phyloP scores from a whole-genome alignment of 2,329 filamentous ascomycete species.

The Epichloe sp. region DNA sequence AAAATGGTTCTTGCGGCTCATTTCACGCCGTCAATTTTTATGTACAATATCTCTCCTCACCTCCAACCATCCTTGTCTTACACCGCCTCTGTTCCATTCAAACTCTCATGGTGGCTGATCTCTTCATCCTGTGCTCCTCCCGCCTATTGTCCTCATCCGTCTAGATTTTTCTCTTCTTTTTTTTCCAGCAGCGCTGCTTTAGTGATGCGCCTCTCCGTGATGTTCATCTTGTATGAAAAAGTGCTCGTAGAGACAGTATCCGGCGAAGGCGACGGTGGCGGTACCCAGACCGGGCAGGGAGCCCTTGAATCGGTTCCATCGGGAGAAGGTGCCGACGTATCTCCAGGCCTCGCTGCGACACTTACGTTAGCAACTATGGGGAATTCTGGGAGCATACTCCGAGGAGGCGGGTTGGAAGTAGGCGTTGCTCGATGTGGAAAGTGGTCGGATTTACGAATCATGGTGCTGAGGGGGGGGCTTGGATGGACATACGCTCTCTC shows the following conservation, averaged over 20 bases:
- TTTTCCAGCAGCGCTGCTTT: neutral
- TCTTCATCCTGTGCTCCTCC: neutral
- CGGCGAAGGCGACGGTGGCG: slow-evolving; percentile 78
- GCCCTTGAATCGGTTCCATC: slow-evolving; percentile 78
- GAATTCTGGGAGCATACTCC: slow-evolving; percentile 5
- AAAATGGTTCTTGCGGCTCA: neutral
- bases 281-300: slow-evolving; percentile 86
- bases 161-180: too few relatives aligned
- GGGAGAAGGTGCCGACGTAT: slow-evolving; percentile 77
- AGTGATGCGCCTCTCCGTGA: slow-evolving; percentile 35
- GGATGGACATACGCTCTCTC: slow-evolving; percentile 41
- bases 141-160: too few relatives aligned
- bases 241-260: slow-evolving; percentile 82
- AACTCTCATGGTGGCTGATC: neutral
- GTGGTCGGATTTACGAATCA: neutral
- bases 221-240: slow-evolving; percentile 68
- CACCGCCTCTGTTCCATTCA: neutral
- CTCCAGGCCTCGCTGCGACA: slow-evolving; percentile 75
- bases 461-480: neutral
- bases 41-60: neutral
- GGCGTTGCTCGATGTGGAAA: neutral
- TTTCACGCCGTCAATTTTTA: neutral
- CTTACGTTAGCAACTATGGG: slow-evolving; percentile 4
- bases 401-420: neutral
- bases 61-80: neutral